Conservation (phyloP, 2,329 filamentous ascomycete genomes). For the Aureobasidium vineae region DNA sequence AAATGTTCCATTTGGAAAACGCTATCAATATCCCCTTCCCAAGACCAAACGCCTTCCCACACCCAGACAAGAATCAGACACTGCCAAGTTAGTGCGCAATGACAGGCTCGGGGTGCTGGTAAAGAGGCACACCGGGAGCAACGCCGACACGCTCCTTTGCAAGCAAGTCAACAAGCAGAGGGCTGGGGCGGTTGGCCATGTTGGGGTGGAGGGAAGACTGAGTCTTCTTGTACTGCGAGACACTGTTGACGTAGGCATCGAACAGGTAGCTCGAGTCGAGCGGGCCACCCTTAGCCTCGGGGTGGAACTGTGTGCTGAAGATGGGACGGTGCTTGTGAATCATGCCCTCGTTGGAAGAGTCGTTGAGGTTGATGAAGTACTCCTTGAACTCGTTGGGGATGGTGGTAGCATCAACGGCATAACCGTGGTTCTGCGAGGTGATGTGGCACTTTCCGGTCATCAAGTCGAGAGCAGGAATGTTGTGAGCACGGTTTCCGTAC, state of each 20-base stretch:
- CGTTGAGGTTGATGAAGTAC: slow-evolving; percentile 98
- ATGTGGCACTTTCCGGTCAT: slow-evolving; percentile 98
- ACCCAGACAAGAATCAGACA: background rate
- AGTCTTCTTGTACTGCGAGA: slow-evolving; percentile 82
- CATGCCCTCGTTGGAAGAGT: slow-evolving; percentile 96
- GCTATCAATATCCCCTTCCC: background rate
- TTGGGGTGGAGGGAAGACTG: slow-evolving; percentile 67
- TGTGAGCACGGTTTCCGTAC: slow-evolving; percentile 98
- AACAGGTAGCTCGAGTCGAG: slow-evolving; percentile 96
- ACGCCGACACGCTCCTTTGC: slow-evolving; percentile 95
- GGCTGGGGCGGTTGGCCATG: slow-evolving; percentile 83
- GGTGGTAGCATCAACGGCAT: slow-evolving; percentile 84
- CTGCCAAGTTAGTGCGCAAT: slow-evolving; percentile 5
- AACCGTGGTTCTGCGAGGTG: slow-evolving; percentile 97
- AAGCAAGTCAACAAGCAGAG: slow-evolving; percentile 84
- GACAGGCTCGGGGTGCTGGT: slow-evolving; percentile 27
- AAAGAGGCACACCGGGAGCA: slow-evolving; percentile 41
- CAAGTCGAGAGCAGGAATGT: slow-evolving; percentile 92
- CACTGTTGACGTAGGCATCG: slow-evolving; percentile 90
- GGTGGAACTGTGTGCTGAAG: slow-evolving; percentile 98
- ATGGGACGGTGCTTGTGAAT: slow-evolving; percentile 95
- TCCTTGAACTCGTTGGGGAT: slow-evolving; percentile 88
- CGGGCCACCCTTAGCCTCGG: slow-evolving; percentile 94
- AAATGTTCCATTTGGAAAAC: background rate
- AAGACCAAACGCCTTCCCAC: slow-evolving; percentile 12